Conservation (phyloP, 129 eudicot genomes). For the Glebionis coronaria region DNA sequence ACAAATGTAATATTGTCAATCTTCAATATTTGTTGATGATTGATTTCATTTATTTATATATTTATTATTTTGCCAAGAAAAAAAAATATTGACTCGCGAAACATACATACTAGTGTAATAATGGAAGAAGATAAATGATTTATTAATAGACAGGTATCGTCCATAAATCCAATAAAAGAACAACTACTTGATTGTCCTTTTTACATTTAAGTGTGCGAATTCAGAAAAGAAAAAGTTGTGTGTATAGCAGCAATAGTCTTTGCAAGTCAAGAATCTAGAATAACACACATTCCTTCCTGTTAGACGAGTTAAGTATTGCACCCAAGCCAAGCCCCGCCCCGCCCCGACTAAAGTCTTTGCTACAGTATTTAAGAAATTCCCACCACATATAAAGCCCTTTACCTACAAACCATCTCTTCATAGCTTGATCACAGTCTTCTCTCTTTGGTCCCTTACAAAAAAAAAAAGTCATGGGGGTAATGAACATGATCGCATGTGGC, state of each 20-base stretch:
- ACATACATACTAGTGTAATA: background rate
- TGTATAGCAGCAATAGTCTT: constrained; percentile 10
- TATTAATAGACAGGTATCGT: background rate
- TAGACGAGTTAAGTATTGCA: no score
- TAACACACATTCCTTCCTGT: constrained; percentile 10
- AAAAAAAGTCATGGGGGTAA: constrained; percentile 20
- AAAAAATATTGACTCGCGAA: background rate
- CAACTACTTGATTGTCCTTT: background rate
- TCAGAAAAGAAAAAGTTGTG: constrained; percentile 11
- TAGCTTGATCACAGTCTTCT: constrained; percentile 5
- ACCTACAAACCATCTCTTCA: background rate
- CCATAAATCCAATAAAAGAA: no score
- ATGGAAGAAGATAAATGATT: background rate
- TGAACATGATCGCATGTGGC: constrained; percentile 20
- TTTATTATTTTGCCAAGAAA: no score
- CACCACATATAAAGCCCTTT: constrained; percentile 10
- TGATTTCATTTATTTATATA: no score
- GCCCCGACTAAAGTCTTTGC: no score
- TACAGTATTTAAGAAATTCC: no score
- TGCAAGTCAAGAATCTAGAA: constrained; percentile 31
- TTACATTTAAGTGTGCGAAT: background rate
- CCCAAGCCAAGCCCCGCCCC: no score
- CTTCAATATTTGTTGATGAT: no score
- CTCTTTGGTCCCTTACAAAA: no score
- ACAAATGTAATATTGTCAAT: no score